Base-by-base conservation (phyloP, 345 rosid species). In the Raphanus sativus region DNA sequence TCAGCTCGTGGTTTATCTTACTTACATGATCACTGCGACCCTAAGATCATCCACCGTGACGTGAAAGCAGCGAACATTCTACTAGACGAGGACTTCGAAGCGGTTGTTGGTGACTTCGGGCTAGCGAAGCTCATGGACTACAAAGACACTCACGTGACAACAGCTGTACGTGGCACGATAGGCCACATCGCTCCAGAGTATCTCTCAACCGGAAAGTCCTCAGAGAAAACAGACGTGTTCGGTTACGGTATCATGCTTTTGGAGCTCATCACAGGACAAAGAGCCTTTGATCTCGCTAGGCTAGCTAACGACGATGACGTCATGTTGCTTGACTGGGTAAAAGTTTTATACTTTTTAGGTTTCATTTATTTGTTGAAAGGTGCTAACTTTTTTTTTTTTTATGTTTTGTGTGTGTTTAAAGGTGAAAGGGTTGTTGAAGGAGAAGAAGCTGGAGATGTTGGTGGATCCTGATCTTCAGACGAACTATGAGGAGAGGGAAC, bases 141-240 rank as follows among this genome's bases (percentile, higher is more conserved):
- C 83, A 94, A 94, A 85, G 98, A 94, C 63, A 94, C 98, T 21
- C 97, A 94, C 79, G 98, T 94, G 24, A 94, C 98, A 17, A 94
- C 98, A 74, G 98, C 98, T 0, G 98, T 94, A 67, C 96, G 98
- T 34, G 98, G 98, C 61, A 94, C 98, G 10, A 92, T 94, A 17
- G 98, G 98, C 29, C 98, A 94, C 67, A 94, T 94, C 9, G 98
- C 98, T 80, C 98, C 97, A 0, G 98, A 94, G 54, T 94, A 94
- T 79, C 95, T 94, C 62, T 92, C 98, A 1, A 92, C 98, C 0
- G 98, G 98, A 13, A 94, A 92, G 76, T 94, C 98, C 5, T 94
- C 98, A 0, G 98, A 94, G 87, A 94, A 94, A 81, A 94, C 98
- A 6, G 98, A 94, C 56, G 98, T 92, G 71, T 94, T 94, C 33